phyloP scores from a whole-genome alignment of 2,329 filamentous ascomycete genomes.

The Verticillium nubilum region DNA sequence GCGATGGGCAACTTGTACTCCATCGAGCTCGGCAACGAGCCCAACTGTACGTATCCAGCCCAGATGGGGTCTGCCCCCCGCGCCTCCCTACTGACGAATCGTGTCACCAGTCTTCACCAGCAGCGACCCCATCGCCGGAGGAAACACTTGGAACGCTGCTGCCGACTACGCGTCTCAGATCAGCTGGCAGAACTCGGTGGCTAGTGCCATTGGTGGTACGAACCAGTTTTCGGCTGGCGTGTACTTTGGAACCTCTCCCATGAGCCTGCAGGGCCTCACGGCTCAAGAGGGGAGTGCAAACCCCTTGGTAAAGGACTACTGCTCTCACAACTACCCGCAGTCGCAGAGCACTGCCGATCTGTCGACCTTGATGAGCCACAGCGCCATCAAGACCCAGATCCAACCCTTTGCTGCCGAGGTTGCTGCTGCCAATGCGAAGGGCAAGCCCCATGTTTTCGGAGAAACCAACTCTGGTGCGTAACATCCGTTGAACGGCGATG shows the following conservation, averaged over 20 bases:
- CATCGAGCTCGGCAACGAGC: conserved; percentile 53
- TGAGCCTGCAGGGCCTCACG: conserved; percentile 24
- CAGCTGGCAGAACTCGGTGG: conserved; percentile 25
- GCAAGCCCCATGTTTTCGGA: conserved; percentile 35
- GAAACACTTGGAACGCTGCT: conserved; percentile 21
- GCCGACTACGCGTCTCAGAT: conserved; percentile 25
- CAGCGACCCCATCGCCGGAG: conserved; percentile 17
- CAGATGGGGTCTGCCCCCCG: background rate
- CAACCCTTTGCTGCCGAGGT: conserved; percentile 29
- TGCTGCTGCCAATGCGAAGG: conserved; percentile 24
- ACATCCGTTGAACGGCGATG: too few relatives aligned
- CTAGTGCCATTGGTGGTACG: conserved; percentile 18
- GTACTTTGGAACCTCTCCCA: conserved; percentile 24
- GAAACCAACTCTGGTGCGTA: conserved; percentile 38
- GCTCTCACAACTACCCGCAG: conserved; percentile 40
- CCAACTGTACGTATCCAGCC: conserved; percentile 37
- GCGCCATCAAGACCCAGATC: conserved; percentile 29
- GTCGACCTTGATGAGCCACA: conserved; percentile 34
- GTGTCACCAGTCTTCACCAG: conserved; percentile 4
- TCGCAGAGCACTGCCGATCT: conserved; percentile 26
- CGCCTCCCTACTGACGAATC: background rate
- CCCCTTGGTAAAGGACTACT: conserved; percentile 32
- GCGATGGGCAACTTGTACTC: conserved; percentile 43
- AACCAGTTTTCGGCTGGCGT: conserved; percentile 26
- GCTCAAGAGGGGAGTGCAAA: background rate